Evolutionary conservation across 371 early-diverging fungal species (phyloP), one percentile per base, ranked within the genome.

Genomic region (Mucor sp.): DNA sequence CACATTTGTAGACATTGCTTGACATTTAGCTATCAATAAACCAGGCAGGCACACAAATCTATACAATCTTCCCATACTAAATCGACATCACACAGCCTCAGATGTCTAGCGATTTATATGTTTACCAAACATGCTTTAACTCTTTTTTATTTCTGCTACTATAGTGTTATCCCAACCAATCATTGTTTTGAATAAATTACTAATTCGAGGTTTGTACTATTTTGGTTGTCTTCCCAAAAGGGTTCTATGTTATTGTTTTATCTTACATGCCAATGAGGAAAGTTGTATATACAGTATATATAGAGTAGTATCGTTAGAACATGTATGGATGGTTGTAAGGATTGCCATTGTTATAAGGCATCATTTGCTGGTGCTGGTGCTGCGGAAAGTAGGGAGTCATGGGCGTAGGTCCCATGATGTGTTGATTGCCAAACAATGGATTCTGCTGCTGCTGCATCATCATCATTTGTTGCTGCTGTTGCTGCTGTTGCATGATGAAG

Each of bases 331-430:
- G 19, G 9, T 9, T 19, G 35, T 47, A 41, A 17, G 60, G 23
- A 44, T 44, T 62, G 14, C 17, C 50, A 7, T 50, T 21, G 23
- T 48, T 61, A 43, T 53, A 67, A 9, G 61, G 53, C 55, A 67
- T 61, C 67, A 67, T 55, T 55, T 61, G 67, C 25, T 67, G 65
- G 3, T 57, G 32, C 7, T 43, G 57, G 2, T 44, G 55, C 33
- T 43, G 60, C 25, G 44, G 37, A 60, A 23, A 67, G 23, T 50
- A 59, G 28, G 67, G 33, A 30, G 39, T 53, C 55, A 44, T 60
- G 0, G 61, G 56, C 55, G 27, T 60, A 1, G 61, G 61, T 61
- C 60, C 61, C 67, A 67, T 67, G 56, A 37, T 21, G 12, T 35
- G 9, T 12, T 53, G 53, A 6, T 25, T 35, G 21, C n/a, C 33